phyloP scores from a whole-genome alignment of 169 alveolate genomes.

The Eimeria falciformis region DNA sequence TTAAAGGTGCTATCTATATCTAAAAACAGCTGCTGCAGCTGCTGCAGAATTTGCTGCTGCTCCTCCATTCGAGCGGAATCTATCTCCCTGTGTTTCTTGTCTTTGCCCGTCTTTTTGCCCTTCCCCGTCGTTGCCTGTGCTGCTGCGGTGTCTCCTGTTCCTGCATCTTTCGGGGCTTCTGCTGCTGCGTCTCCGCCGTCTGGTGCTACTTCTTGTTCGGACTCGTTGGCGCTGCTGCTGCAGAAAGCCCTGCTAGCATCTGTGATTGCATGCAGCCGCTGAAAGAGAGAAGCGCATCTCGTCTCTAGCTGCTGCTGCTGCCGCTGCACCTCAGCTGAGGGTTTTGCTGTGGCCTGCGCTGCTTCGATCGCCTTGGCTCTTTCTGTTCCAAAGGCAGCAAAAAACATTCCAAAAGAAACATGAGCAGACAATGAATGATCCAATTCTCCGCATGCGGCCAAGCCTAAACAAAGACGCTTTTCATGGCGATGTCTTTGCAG shows the following conservation, averaged over 20 bases:
- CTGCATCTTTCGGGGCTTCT: constrained; percentile 12
- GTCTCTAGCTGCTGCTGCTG: constrained; percentile 64
- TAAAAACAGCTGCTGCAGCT: constrained; percentile 48
- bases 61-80: constrained; percentile 51
- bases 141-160: background rate
- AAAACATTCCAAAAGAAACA: no score
- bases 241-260: constrained; percentile 67
- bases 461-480: background rate
- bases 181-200: constrained; percentile 6
- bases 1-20: constrained; percentile 48
- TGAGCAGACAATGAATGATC: no score
- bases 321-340: constrained; percentile 40
- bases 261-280: constrained; percentile 56
- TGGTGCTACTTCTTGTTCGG: constrained; percentile 7
- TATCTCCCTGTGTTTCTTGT: no score
- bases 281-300: constrained; percentile 45
- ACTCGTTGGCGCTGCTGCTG: constrained; percentile 58
- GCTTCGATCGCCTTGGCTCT: constrained; percentile 46
- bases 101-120: no score
- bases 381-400: constrained; percentile 16
- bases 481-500: background rate
- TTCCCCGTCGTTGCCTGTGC: background rate
- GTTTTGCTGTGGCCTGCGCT: constrained; percentile 28
- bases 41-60: constrained; percentile 47
- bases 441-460: background rate